A percentile compares a stretch with the other conserved stretches of the same genome.
Conservation (phyloP, 345 rosid species). For the Hibiscus mutabilis region DNA sequence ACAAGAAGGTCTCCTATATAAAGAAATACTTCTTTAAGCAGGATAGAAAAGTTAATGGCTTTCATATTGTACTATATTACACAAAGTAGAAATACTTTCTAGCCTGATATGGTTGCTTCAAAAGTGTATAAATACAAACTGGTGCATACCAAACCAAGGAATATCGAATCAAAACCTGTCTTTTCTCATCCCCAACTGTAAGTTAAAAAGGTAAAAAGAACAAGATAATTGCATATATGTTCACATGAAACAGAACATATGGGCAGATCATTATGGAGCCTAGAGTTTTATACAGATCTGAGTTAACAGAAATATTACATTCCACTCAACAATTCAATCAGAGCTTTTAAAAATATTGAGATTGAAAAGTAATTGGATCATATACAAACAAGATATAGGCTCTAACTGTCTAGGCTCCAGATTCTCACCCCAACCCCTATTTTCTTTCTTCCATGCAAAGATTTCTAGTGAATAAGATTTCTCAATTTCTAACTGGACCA, state of each 20-base stretch:
- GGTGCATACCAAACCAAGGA: conserved; percentile 1
- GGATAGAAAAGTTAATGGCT: not conserved
- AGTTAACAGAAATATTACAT: not conserved
- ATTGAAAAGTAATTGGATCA: not conserved
- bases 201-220: not conserved
- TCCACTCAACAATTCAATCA: not conserved
- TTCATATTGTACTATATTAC: not conserved
- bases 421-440: not conserved
- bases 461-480: not conserved
- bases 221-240: not conserved
- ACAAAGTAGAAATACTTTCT: not conserved
- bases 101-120: not conserved
- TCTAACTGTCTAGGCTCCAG: not conserved
- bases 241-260: not conserved
- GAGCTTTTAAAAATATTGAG: not conserved
- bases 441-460: not conserved
- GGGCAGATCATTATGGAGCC: not conserved
- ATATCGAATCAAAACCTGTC: not conserved
- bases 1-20: conserved; percentile 61
- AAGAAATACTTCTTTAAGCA: not conserved
- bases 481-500: not conserved
- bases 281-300: not conserved
- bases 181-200: not conserved
- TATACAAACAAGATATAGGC: not conserved
- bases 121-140: not conserved